Evolutionary conservation across 2,329 filamentous ascomycete species (phyloP).

Genomic region (Cryphonectria radicalis): DNA sequence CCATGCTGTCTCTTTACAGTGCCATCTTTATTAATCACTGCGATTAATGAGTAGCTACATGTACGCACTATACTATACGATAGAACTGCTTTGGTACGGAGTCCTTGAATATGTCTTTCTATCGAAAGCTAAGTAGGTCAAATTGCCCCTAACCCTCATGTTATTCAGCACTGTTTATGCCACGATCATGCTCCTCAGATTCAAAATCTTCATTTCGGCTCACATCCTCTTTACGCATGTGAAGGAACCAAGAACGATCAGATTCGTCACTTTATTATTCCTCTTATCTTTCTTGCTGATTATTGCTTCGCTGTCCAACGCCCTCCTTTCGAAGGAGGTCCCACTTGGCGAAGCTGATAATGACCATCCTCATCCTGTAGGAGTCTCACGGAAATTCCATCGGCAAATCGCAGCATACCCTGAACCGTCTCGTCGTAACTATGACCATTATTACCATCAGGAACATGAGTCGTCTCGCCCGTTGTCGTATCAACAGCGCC

Average conservation of each 20-base stretch:
- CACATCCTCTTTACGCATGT: too few relatives aligned
- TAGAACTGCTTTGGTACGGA: too few relatives aligned
- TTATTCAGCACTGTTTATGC: too few relatives aligned
- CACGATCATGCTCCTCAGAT: too few relatives aligned
- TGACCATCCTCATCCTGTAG: neutral
- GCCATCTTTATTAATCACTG: too few relatives aligned
- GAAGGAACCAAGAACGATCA: too few relatives aligned
- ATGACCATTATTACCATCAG: neutral
- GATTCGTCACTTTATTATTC: neutral
- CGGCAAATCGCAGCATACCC: neutral
- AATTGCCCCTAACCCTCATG: too few relatives aligned
- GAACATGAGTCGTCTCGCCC: neutral
- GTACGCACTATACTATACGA: too few relatives aligned
- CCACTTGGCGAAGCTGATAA: neutral
- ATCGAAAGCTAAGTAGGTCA: too few relatives aligned
- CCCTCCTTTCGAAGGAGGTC: neutral
- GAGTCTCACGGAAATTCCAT: neutral
- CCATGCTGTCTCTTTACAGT: neutral
- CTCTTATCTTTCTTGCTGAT: neutral
- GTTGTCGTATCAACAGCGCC: neutral
- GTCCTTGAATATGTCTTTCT: too few relatives aligned
- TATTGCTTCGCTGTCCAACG: neutral
- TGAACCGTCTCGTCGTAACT: neutral
- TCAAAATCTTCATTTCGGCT: too few relatives aligned
- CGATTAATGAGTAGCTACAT: too few relatives aligned